phyloP scores from a whole-genome alignment of 2,329 filamentous ascomycete genomes.

The Zasmidium angulare region DNA sequence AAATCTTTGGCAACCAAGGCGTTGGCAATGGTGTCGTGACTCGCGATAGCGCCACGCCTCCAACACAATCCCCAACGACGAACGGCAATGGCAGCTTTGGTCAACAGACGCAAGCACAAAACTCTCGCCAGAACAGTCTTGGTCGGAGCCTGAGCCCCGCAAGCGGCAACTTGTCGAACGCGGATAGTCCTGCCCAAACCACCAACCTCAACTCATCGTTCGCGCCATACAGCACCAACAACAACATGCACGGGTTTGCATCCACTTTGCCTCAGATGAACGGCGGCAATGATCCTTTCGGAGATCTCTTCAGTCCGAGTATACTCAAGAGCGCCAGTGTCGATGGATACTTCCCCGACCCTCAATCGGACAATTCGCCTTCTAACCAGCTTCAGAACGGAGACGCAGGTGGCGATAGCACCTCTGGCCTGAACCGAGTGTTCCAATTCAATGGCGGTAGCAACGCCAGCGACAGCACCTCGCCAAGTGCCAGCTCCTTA shows the following conservation, averaged over 20 bases:
- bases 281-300: constrained; percentile 41
- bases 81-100: constrained; percentile 10
- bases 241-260: constrained; percentile 37
- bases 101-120: constrained; percentile 13
- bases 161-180: constrained; percentile 21
- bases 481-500: constrained; percentile 52
- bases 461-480: constrained; percentile 48
- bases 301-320: constrained; percentile 61
- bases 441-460: constrained; percentile 53
- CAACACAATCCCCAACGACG: constrained; percentile 24
- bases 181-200: constrained; percentile 23
- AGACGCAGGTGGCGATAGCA: constrained; percentile 45
- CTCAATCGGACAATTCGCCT: constrained; percentile 18
- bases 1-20: constrained; percentile 44
- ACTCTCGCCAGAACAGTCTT: constrained; percentile 27
- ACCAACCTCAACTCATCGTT: constrained; percentile 22
- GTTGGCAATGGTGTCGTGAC: constrained; percentile 34
- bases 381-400: constrained; percentile 24
- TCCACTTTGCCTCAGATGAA: constrained; percentile 37
- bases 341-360: constrained; percentile 30
- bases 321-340: constrained; percentile 47
- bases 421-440: constrained; percentile 44
- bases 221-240: constrained; percentile 32
- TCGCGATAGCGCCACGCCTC: constrained; percentile 27
- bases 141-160: constrained; percentile 39